Evolutionary conservation across 1,284 basidiomycete genomes (phyloP).

Genomic region (Ustilago curta): DNA sequence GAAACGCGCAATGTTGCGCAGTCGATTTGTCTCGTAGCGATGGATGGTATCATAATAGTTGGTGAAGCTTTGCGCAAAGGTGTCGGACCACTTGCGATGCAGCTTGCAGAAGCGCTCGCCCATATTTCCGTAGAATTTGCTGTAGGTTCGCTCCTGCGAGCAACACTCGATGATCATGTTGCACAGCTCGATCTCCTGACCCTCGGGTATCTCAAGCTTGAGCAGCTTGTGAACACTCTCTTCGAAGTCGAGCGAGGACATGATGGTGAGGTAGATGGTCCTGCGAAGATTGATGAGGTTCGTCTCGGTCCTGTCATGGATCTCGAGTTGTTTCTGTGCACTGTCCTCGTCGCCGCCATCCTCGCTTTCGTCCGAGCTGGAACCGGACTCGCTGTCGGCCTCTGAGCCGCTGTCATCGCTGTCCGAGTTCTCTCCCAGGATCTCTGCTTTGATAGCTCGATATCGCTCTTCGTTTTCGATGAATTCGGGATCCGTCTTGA

Average conservation of each 20-base stretch:
- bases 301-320: slow-evolving; percentile 93
- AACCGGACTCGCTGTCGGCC: slow-evolving; percentile 38
- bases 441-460: slow-evolving; percentile 89
- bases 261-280: slow-evolving; percentile 96
- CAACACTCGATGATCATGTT: slow-evolving; percentile 99
- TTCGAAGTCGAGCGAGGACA: slow-evolving; percentile 82
- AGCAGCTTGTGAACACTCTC: slow-evolving; percentile 98
- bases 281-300: slow-evolving; percentile 94
- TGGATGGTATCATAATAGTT: slow-evolving; percentile 97
- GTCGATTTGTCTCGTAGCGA: slow-evolving; percentile 96
- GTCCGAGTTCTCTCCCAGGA: slow-evolving; percentile 76
- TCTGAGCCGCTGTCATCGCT: slow-evolving; percentile 39
- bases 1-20: slow-evolving; percentile 96
- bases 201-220: slow-evolving; percentile 90
- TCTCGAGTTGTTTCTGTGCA: slow-evolving; percentile 73
- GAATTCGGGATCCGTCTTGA: slow-evolving; percentile 92
- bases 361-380: slow-evolving; percentile 72
- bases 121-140: slow-evolving; percentile 93
- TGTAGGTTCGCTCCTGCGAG: slow-evolving; percentile 97
- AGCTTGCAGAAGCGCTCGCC: slow-evolving; percentile 97
- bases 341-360: slow-evolving; percentile 75
- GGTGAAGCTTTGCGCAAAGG: slow-evolving; percentile 85
- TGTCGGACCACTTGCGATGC: slow-evolving; percentile 91
- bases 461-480: slow-evolving; percentile 94
- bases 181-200: slow-evolving; percentile 93